Percentiles rank a stretch among this genome's conserved stretches.
phyloP scores from a whole-genome alignment of 1,139 yeast species.

The Kurtzmaniella quercitrusa region DNA sequence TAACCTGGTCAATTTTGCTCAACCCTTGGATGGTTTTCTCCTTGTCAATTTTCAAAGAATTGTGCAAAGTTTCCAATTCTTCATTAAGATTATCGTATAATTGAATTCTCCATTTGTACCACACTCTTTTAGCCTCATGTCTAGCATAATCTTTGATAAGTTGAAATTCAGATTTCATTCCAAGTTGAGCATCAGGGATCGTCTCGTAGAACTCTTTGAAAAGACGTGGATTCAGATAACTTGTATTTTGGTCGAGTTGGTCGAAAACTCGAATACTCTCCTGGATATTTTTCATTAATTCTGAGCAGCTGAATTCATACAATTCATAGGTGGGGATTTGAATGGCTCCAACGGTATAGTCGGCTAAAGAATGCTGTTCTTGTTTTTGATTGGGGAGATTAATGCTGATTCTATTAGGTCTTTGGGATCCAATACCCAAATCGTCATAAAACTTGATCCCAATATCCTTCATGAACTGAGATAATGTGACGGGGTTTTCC shows the following conservation, averaged over 20 bases:
- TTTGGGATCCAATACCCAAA: slow-evolving; percentile 34
- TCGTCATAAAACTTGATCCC: slow-evolving; percentile 52
- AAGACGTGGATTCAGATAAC: slow-evolving; percentile 44
- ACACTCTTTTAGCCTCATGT: slow-evolving; percentile 46
- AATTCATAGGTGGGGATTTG: slow-evolving; percentile 40
- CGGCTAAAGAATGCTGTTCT: slow-evolving; percentile 14
- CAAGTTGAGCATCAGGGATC: slow-evolving; percentile 29
- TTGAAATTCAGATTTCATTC: slow-evolving; percentile 40
- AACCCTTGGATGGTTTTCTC: slow-evolving; percentile 19
- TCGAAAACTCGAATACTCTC: slow-evolving; percentile 45
- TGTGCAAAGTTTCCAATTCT: slow-evolving; percentile 29
- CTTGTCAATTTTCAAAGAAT: slow-evolving; percentile 23
- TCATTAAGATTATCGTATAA: slow-evolving; percentile 32
- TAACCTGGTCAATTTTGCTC: slow-evolving; percentile 14
- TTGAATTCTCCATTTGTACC: slow-evolving; percentile 59
- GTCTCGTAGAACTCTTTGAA: slow-evolving; percentile 45
- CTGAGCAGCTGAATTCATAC: slow-evolving; percentile 50
- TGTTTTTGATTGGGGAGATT: slow-evolving; percentile 13
- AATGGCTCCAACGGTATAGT: slow-evolving; percentile 29
- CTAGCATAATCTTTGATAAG: slow-evolving; percentile 47
- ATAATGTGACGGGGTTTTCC: slow-evolving; percentile 30
- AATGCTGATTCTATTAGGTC: slow-evolving; percentile 21
- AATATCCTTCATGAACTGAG: slow-evolving; percentile 42
- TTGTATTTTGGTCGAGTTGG: slow-evolving; percentile 40
- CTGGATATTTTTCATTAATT: slow-evolving; percentile 44